Base-by-base conservation (phyloP, 306 rosid genomes). In the Prunus salicina region DNA sequence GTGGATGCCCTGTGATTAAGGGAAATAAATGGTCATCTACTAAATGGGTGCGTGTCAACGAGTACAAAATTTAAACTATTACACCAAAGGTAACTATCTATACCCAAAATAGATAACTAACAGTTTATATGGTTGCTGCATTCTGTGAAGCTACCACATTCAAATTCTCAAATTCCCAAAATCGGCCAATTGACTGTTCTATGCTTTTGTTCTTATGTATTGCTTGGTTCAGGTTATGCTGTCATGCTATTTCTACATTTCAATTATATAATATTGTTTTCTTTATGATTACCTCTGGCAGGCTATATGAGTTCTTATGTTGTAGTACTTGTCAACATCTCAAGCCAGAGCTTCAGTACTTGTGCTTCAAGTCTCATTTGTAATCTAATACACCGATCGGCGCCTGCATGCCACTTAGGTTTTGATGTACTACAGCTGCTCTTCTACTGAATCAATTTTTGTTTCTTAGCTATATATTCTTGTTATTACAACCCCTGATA, bases 1-100 rank as follows among this genome's bases (percentile, higher is more conserved):
- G 99, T 80, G 99, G 99, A 66, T 96, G 99, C 77, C 97, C 98
- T 2, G 97, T 96, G 80, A 91, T 96, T 76, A 88, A 75, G 82
- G 99, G 99, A 69, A 96, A 96, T 67, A 96, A 96, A 83, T 96
- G 99, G 99, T 96, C 99, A 73, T 76, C 89, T 84, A 96, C 99
- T 53, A 96, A 96, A 82, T 96, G 99, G 99, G 61, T 96, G 38
- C 98, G 91, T 27, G 93, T 93, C 53, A 73, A 43, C 4, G 99
- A 93, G 74, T 93, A 93, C 90, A 83, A 77, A 83, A 76, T 74
- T 81, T 96, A 88, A 96, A 82, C 74, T 56, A 74, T 79, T 41
- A 67, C 67, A 52, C 49, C 14, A 69, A 47, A 72, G 96, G 97
- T 92, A 80, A 67, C 57, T 63, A 19, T 46, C 50, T 53, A 41